phyloP scores from a whole-genome alignment of 768 basidiomycete genomes.

The Tulasnella sp. region DNA sequence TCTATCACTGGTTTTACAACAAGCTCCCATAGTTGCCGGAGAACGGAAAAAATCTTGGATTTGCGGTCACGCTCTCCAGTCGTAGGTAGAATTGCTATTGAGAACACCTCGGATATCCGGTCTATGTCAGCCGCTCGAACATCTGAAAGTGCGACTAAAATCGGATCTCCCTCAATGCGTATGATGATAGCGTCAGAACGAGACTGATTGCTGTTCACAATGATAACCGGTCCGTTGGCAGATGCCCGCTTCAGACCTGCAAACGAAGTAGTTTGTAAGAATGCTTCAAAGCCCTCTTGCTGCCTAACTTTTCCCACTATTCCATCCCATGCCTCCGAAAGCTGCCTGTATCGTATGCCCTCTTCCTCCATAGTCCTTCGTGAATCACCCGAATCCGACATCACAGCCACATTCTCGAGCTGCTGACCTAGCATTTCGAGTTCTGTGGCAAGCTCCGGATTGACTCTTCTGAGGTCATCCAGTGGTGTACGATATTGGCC shows the following conservation, averaged over 20 bases:
- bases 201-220: slow-evolving; percentile 7
- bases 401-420: too few relatives aligned
- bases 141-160: background rate
- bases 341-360: too few relatives aligned
- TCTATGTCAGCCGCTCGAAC: background rate
- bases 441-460: background rate
- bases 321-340: too few relatives aligned
- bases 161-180: background rate
- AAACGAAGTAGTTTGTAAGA: background rate
- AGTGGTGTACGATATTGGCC: background rate
- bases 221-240: slow-evolving; percentile 10
- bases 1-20: slow-evolving; percentile 14
- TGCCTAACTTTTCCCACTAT: too few relatives aligned
- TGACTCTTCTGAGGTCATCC: background rate
- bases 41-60: background rate
- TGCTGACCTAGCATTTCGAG: too few relatives aligned
- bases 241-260: background rate
- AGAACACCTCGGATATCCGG: background rate
- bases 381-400: too few relatives aligned
- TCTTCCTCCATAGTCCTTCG: too few relatives aligned
- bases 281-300: too few relatives aligned
- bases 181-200: slow-evolving; percentile 14
- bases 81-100: background rate
- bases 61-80: background rate
- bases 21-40: background rate